Conservation (phyloP, 305 asterid genomes). For the Fraxinus baroniana region DNA sequence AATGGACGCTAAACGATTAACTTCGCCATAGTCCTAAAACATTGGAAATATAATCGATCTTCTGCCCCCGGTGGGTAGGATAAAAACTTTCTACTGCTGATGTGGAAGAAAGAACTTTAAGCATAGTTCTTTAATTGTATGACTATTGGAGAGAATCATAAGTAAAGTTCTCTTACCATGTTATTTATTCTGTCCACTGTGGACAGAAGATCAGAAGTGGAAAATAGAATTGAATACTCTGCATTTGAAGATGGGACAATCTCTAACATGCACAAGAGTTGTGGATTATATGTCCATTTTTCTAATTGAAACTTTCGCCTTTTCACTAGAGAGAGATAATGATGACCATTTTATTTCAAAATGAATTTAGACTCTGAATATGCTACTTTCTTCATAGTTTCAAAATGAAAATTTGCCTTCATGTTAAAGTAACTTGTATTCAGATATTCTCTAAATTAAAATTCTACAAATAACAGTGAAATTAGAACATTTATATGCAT, state of each 20-base stretch:
- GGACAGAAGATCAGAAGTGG: too few relatives aligned
- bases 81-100: too few relatives aligned
- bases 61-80: fast-evolving
- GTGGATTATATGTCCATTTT: neutral
- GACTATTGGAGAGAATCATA: too few relatives aligned
- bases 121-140: too few relatives aligned
- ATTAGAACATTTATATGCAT: too few relatives aligned
- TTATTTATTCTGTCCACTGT: too few relatives aligned
- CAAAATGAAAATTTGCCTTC: neutral
- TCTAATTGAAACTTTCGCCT: neutral
- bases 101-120: too few relatives aligned
- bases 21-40: neutral
- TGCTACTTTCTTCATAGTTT: neutral
- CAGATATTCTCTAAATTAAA: neutral
- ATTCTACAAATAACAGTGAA: neutral
- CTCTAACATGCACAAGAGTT: neutral
- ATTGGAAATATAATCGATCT: neutral
- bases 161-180: neutral
- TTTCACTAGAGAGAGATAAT: neutral
- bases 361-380: neutral
- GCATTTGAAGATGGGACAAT: neutral
- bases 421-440: neutral
- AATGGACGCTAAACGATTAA: neutral
- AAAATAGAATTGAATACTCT: neutral
- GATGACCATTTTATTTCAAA: neutral